Percentiles rank a stretch among this genome's conserved stretches.
Evolutionary conservation across 2,329 filamentous ascomycete genomes (phyloP).

Genomic region (Elsinoe batatas): DNA sequence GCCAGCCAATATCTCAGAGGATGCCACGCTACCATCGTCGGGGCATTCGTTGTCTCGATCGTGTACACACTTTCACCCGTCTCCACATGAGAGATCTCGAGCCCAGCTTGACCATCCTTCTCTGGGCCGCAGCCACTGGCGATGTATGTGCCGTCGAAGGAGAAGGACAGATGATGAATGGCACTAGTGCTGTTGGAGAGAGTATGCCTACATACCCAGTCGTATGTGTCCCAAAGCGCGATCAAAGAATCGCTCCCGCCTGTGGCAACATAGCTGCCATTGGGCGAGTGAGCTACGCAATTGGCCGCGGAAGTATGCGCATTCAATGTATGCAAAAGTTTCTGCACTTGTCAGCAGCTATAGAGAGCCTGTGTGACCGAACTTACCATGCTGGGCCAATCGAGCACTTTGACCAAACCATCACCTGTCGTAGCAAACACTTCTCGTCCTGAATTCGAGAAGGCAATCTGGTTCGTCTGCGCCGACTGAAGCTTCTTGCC

Average conservation of each 20-base stretch:
- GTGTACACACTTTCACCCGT: conserved; percentile 63
- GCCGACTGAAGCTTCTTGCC: conserved; percentile 14
- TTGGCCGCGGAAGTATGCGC: conserved; percentile 67
- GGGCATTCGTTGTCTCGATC: conserved; percentile 56
- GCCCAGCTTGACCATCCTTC: conserved; percentile 55
- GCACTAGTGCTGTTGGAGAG: conserved; percentile 59
- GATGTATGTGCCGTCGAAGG: conserved; percentile 66
- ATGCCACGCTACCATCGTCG: conserved; percentile 64
- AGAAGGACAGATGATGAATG: conserved; percentile 64
- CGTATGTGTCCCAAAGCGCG: conserved; percentile 65
- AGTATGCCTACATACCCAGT: conserved; percentile 67
- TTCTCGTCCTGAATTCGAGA: conserved; percentile 62
- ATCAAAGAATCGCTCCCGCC: conserved; percentile 68
- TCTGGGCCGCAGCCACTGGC: conserved; percentile 50
- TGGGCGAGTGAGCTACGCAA: conserved; percentile 59
- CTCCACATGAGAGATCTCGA: conserved; percentile 63
- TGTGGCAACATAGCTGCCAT: conserved; percentile 61
- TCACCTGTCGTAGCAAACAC: conserved; percentile 62
- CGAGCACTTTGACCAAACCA: conserved; percentile 60
- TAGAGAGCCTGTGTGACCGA: background rate
- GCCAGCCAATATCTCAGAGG: conserved; percentile 65
- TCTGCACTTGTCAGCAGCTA: conserved; percentile 10
- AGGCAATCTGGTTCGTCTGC: conserved; percentile 63
- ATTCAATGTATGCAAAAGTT: conserved; percentile 49
- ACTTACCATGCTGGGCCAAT: conserved; percentile 48